Base-by-base conservation (phyloP, 805 yeast species). In the Starmerella apicola region DNA sequence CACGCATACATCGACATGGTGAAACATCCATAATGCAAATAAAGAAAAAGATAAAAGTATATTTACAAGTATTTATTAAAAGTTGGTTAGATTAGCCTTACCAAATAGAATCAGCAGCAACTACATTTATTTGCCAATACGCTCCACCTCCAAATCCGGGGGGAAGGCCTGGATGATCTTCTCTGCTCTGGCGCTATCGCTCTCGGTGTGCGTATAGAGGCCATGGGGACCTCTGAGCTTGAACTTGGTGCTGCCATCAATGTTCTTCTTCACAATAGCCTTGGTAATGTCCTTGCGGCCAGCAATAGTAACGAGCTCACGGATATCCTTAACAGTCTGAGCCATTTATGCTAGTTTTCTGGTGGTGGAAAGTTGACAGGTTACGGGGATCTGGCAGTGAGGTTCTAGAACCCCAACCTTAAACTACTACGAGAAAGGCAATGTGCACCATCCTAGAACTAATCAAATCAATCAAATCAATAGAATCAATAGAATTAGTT, bases 141-240 rank as follows among this genome's bases (percentile, higher is more conserved):
- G 30, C 41, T 50, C 51, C 36, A 56, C 54, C 41, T 47, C 49
- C 28, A 59, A 51, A 37, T 62, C 58, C 66, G 98, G 94, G 68
- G 97, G 96, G 62, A 91, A 76, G 62, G 97, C 81, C 75, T 86
- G 95, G 64, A 82, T 78, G 72, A 91, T 77, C 76, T 91, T 91
- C 80, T 82, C 78, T 62, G 97, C 97, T 78, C 85, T 86, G 68
- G 83, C 80, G 62, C 84, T 81, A 68, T 91, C 97, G 73, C 81
- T 76, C 62, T 91, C 88, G 58, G 81, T 81, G 69, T 88, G 75
- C 59, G 98, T 91, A 82, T 91, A 91, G 64, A 84, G 78, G 75
- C 81, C 68, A 68, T 74, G 84, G 53, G 95, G 62, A 68, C 96
- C 95, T 78, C 97, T 85, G 63, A 91, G 83, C 82, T 91, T 91